phyloP scores from a whole-genome alignment of 1,284 basidiomycete genomes.

The Sanghuangporus sanghuang region DNA sequence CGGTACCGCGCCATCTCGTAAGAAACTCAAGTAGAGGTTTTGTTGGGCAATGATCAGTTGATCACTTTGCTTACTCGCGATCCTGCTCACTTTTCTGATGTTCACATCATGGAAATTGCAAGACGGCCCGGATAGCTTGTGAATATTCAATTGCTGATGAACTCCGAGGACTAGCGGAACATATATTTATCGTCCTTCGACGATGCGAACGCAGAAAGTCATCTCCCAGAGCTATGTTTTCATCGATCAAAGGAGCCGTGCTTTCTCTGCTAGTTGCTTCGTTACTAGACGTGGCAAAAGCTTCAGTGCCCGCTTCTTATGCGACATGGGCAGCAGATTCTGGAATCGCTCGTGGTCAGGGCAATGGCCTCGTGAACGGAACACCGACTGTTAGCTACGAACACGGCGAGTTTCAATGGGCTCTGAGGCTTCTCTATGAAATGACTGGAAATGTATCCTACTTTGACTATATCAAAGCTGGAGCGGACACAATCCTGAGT shows the following conservation, averaged over 20 bases:
- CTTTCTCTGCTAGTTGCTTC: not conserved
- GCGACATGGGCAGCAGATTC: constrained; percentile 42
- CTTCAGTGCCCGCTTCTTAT: constrained; percentile 31
- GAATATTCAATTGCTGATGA: not conserved
- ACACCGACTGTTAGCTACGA: constrained; percentile 36
- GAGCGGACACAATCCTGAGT: constrained; percentile 34
- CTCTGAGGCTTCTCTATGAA: constrained; percentile 34
- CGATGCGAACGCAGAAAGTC: not conserved
- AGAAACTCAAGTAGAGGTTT: not conserved
- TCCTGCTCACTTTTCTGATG: constrained; percentile 22
- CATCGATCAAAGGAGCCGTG: not conserved
- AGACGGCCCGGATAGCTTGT: not conserved
- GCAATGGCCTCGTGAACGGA: constrained; percentile 35
- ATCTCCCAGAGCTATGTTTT: not conserved
- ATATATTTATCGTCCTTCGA: not conserved
- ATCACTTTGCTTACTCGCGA: not conserved
- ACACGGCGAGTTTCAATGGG: constrained; percentile 40
- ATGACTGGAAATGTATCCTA: constrained; percentile 36
- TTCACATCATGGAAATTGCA: not conserved
- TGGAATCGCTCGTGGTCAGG: constrained; percentile 37
- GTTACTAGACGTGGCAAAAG: not conserved
- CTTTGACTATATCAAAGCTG: constrained; percentile 35
- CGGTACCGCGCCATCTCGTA: not conserved
- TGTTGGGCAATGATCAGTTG: not conserved
- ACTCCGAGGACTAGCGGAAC: not conserved